A percentile compares a stretch with the other conserved stretches of the same genome.
phyloP scores from a whole-genome alignment of 805 yeast genomes.

The Metschnikowia colocasiae region DNA sequence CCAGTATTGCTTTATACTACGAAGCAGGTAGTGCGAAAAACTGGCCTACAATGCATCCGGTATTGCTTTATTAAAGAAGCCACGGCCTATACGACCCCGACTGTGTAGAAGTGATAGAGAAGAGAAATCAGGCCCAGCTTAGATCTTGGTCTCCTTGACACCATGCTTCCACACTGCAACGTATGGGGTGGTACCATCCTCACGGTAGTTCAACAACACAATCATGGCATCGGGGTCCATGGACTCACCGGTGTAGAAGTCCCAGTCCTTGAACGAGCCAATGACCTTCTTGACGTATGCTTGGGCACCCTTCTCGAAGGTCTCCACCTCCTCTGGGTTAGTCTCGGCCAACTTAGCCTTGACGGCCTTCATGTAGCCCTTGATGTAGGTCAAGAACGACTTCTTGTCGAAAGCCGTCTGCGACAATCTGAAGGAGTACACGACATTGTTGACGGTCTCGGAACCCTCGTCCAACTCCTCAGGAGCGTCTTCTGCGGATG shows the following conservation, averaged over 20 bases:
- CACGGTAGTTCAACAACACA: constrained; percentile 98
- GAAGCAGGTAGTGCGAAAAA: no score
- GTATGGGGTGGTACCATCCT: constrained; percentile 97
- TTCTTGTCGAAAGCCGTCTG: constrained; percentile 96
- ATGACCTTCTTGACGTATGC: constrained; percentile 94
- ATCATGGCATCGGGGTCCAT: constrained; percentile 99
- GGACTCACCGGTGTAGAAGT: constrained; percentile 98
- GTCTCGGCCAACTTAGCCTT: constrained; percentile 87
- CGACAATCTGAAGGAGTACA: constrained; percentile 97
- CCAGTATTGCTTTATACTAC: not conserved
- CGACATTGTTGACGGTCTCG: constrained; percentile 96
- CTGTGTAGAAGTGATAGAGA: not conserved
- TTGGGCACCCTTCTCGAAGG: constrained; percentile 96
- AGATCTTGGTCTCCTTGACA: constrained; percentile 83
- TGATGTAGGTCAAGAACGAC: constrained; percentile 93
- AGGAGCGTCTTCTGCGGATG: constrained; percentile 94
- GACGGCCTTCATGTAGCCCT: constrained; percentile 97
- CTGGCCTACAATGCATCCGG: constrained; percentile 10
- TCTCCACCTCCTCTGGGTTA: constrained; percentile 81
- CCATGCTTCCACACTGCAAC: constrained; percentile 99
- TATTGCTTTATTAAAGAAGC: not conserved
- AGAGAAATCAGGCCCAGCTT: constrained; percentile 29
- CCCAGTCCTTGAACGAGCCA: constrained; percentile 97
- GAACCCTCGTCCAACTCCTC: constrained; percentile 80
- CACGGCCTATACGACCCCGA: not conserved